Base-by-base conservation (phyloP, 202 grass and related monocot genomes). In the Bolboschoenoplectus hybrid region DNA sequence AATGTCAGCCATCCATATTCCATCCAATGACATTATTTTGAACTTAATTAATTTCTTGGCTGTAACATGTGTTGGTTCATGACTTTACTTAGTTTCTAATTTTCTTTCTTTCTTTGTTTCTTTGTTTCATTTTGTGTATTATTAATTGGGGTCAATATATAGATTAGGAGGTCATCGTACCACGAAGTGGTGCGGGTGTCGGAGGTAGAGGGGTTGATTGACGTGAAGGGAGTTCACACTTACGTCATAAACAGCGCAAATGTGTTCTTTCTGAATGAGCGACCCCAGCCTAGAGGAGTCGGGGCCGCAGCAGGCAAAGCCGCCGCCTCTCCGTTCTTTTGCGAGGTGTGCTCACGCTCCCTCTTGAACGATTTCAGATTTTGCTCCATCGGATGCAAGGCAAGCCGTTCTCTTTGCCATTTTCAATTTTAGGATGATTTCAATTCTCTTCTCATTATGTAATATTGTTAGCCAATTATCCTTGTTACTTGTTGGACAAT, bases 351-450 rank as follows among this genome's bases (percentile, higher is more conserved):
- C 80, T 89, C 84, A 0, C 90, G 96, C 63, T 91, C 96, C 41
- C 93, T 98, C 72, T 91, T 98, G 81, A 93, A 98, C 74, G 93
- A 91, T 5, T 95, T 92, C 85, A 89, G 93, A 6, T 98, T 98
- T 88, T 98, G 97, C 91, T 98, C 97, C 86, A 93, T 99, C 58
- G 97, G 97, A 34, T 99, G 97, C 90, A 99, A 95, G 93, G 93
- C 40, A 75, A 85, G 56, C 40, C 39, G 11, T 77, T 69, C 34
- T 45, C 43, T 62, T 76, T 74, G 36, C 44, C 64, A 68, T 79
- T 79, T 13, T 57, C 52, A 5, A 78, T 39, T 78, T 78, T n/a
- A 58, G 53, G 52, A 40, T 78, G 51, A 58, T 57, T 53, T 56
- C 12, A 77, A 58, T 58, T 7, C 17, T n/a, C 49, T 45, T 82